These are phyloP conservation scores for Blastobotrys persicus DNA, from an alignment of 1,139 yeast genomes.

Conservation along the genomic window DNA sequence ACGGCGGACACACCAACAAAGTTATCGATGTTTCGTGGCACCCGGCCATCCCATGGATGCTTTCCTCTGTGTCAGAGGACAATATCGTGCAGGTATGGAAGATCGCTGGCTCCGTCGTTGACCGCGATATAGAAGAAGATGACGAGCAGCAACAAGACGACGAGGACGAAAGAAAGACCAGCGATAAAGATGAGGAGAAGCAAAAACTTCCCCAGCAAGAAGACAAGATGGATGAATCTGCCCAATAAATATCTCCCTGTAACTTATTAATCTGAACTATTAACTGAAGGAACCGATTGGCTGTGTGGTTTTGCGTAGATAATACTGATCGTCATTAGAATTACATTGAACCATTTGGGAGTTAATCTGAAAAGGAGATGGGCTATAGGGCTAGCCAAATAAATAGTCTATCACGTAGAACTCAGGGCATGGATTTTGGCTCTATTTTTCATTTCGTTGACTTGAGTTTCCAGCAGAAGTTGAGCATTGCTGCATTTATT, in stretches of 20 bases:
- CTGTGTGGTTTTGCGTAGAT: too few relatives aligned
- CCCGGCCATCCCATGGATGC: constrained; percentile 69
- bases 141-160: constrained; percentile 25
- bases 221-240: constrained; percentile 7
- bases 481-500: neutral
- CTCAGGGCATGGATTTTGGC: neutral
- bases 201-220: neutral
- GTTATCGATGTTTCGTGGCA: constrained; percentile 90
- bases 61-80: constrained; percentile 87
- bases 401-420: too few relatives aligned
- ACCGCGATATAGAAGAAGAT: constrained; percentile 41
- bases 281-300: too few relatives aligned
- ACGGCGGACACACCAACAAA: constrained; percentile 88
- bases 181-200: neutral
- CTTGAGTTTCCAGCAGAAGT: neutral
- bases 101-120: constrained; percentile 43
- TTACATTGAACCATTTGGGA: too few relatives aligned
- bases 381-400: too few relatives aligned
- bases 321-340: too few relatives aligned
- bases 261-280: neutral
- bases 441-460: constrained; percentile 1
- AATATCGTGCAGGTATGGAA: constrained; percentile 88
- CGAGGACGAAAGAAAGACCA: constrained; percentile 7
- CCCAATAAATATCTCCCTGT: neutral
- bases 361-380: too few relatives aligned